These are phyloP conservation scores for Porogramme epimiltina DNA, from an alignment of 1,284 basidiomycete species.

Conservation along the genomic window DNA sequence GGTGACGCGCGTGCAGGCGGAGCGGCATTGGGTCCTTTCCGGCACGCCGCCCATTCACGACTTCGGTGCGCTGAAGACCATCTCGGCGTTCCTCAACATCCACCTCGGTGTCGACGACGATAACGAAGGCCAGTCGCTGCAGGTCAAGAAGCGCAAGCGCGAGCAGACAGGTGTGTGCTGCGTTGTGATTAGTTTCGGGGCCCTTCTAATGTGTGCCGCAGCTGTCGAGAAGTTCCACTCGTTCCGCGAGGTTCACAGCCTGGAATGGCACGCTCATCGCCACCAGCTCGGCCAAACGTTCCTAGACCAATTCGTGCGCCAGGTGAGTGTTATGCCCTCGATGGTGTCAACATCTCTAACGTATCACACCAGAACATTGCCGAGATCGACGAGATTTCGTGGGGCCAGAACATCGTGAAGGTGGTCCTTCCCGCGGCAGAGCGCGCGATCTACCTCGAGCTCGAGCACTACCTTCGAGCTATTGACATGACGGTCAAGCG, in stretches of 20 bases:
- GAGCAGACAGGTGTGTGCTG: constrained; percentile 78
- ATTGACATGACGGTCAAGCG: constrained; percentile 87
- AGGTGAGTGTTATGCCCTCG: constrained; percentile 47
- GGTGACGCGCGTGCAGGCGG: constrained; percentile 77
- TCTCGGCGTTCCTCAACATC: constrained; percentile 83
- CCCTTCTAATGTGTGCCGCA: constrained; percentile 32
- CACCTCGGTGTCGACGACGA: constrained; percentile 92
- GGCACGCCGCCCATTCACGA: constrained; percentile 94
- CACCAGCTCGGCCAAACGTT: constrained; percentile 85
- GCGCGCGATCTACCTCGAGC: constrained; percentile 91
- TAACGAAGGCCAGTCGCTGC: constrained; percentile 73
- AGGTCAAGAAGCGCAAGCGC: constrained; percentile 77
- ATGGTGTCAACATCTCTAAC: background rate
- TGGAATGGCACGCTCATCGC: constrained; percentile 90
- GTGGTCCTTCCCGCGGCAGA: constrained; percentile 89
- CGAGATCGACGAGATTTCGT: constrained; percentile 95
- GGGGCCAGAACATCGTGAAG: constrained; percentile 65
- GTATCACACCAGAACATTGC: constrained; percentile 76
- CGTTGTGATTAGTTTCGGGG: background rate
- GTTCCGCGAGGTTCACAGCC: constrained; percentile 90
- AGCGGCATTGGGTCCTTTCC: constrained; percentile 92
- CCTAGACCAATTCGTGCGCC: constrained; percentile 82
- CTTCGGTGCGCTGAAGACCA: constrained; percentile 89
- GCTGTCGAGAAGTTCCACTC: constrained; percentile 94
- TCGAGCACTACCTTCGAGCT: constrained; percentile 92